phyloP scores from a whole-genome alignment of 352 stramenopile species.

The Pythium periplocum region DNA sequence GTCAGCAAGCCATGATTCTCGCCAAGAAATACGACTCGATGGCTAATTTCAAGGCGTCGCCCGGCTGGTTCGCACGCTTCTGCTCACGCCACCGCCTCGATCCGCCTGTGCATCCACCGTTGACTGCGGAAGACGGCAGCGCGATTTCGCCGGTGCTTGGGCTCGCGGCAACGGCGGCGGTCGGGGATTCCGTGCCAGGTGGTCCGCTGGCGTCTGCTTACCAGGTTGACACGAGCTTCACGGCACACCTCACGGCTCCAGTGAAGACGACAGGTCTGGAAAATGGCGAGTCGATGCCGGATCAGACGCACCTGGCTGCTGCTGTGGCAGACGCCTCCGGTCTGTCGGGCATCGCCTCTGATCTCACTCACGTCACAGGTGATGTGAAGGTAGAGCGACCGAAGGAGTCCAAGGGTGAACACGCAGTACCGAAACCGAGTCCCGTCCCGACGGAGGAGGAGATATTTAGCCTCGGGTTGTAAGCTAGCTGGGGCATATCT shows the following conservation, averaged over 20 bases:
- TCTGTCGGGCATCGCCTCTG: no score
- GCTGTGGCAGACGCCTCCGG: no score
- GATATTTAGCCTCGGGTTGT: slow-evolving; percentile 80
- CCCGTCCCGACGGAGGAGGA: slow-evolving; percentile 42
- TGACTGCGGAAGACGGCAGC: background rate
- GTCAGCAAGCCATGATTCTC: slow-evolving; percentile 78
- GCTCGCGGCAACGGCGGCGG: slow-evolving; percentile 10
- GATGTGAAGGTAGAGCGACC: no score
- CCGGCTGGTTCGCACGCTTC: slow-evolving; percentile 85
- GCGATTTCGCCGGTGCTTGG: background rate
- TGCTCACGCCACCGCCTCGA: slow-evolving; percentile 81
- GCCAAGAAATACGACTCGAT: slow-evolving; percentile 84
- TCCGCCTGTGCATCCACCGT: slow-evolving; percentile 32
- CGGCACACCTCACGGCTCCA: no score
- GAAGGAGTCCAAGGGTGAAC: no score
- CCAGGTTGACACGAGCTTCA: slow-evolving; percentile 13
- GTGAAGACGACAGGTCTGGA: no score
- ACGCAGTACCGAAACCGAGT: no score
- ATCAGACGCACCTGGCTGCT: no score
- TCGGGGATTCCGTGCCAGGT: slow-evolving; percentile 22
- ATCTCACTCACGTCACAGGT: no score
- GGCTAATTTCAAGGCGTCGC: slow-evolving; percentile 81
- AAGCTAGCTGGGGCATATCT: slow-evolving; percentile 1
- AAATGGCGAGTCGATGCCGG: no score
- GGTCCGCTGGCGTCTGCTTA: slow-evolving; percentile 20